Percentiles rank a stretch among this genome's conserved stretches.
phyloP scores from a whole-genome alignment of 257 asterid species.

The Salvia rosmarinus region DNA sequence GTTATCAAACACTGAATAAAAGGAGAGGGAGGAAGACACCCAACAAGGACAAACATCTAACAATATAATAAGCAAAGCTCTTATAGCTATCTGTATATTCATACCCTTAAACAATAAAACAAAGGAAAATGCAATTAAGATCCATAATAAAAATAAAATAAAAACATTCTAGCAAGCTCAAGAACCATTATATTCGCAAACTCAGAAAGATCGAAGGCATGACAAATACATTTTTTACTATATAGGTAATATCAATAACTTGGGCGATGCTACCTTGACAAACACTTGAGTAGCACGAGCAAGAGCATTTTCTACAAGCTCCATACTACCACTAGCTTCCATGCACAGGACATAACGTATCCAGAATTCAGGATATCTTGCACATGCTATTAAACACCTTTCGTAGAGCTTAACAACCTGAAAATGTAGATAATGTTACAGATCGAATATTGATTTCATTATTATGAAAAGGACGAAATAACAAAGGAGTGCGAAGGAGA shows the following conservation, averaged over 20 bases:
- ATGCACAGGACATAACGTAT: conserved; percentile 80
- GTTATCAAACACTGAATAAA: conserved; percentile 18
- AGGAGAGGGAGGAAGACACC: not conserved
- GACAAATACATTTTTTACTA: no score
- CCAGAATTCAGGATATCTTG: conserved; percentile 98
- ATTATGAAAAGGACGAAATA: conserved; percentile 31
- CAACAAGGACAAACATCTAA: no score
- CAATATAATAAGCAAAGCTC: not conserved
- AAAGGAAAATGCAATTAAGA: not conserved
- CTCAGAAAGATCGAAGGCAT: no score
- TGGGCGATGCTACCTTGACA: conserved; percentile 63
- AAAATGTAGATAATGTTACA: conserved; percentile 35
- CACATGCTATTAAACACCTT: conserved; percentile 95
- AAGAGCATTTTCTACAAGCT: conserved; percentile 96
- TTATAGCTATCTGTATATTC: not conserved
- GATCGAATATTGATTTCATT: conserved; percentile 34
- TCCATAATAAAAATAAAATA: not conserved
- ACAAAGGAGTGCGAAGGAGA: conserved; percentile 46
- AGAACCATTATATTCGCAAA: not conserved
- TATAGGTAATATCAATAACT: no score
- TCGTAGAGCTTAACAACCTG: conserved; percentile 98
- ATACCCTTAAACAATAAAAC: not conserved
- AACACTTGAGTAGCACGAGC: conserved; percentile 95
- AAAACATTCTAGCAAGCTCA: conserved; percentile 8
- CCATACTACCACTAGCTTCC: conserved; percentile 93